Percentiles rank a stretch among this genome's conserved stretches.
Conservation (phyloP, 345 rosid genomes). For the Brassica nigra region DNA sequence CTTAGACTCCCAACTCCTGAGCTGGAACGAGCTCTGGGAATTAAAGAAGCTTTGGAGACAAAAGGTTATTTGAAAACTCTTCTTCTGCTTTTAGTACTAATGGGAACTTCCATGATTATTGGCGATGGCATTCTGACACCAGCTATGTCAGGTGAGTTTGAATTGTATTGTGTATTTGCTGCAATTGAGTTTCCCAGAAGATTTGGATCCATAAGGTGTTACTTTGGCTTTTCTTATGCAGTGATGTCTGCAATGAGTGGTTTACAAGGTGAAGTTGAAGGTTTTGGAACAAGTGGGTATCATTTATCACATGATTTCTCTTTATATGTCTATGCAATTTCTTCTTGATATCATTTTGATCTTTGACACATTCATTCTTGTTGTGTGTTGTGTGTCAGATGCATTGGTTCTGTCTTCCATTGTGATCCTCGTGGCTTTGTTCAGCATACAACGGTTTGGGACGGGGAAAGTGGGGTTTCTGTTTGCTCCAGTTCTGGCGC, state of each 20-base stretch:
- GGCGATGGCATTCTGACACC: slow-evolving; percentile 98
- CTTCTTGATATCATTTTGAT: slow-evolving; percentile 4
- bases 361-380: neutral
- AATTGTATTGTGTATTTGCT: slow-evolving; percentile 7
- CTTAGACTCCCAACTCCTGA: slow-evolving; percentile 96
- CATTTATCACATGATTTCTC: slow-evolving; percentile 24
- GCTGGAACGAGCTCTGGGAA: slow-evolving; percentile 74
- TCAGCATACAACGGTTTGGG: slow-evolving; percentile 89
- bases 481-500: slow-evolving; percentile 83
- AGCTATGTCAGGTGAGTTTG: slow-evolving; percentile 78
- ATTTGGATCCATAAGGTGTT: neutral
- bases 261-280: slow-evolving; percentile 69
- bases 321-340: neutral
- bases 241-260: slow-evolving; percentile 99
- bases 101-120: slow-evolving; percentile 97
- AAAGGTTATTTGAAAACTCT: slow-evolving; percentile 71
- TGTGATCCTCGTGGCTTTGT: slow-evolving; percentile 64
- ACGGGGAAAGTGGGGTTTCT: slow-evolving; percentile 86
- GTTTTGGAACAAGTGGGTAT: slow-evolving; percentile 76
- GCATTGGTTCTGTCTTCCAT: slow-evolving; percentile 73
- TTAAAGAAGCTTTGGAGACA: slow-evolving; percentile 79
- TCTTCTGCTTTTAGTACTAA: slow-evolving; percentile 76
- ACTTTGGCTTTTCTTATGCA: slow-evolving; percentile 44
- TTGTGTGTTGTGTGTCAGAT: slow-evolving; percentile 50
- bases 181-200: neutral